Evolutionary conservation across 306 rosid genomes (phyloP), one percentile per base, ranked within the genome.

Genomic region (Corylus avellana): DNA sequence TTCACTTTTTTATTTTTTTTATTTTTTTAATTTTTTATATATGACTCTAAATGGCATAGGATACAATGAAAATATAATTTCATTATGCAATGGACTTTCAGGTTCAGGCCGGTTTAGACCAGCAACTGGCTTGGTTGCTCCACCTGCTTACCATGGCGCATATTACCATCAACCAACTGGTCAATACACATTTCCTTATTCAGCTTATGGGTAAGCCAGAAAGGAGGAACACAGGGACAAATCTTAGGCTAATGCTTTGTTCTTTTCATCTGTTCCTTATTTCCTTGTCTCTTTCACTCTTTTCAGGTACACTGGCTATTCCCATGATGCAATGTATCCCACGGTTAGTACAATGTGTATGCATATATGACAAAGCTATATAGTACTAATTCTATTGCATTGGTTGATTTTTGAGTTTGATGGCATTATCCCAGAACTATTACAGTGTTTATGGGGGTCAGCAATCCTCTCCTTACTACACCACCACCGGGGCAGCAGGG

Each of bases 361-460:
- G 17, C 62, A 51, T 67, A 14, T 14, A 5, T 12, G 70, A 58
- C 70, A 76, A 70, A 55, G n/a, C 17, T 16, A 39, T 44, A 18
- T 32, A 12, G n/a, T 37, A 20, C 50, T 9, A 74, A 78, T 64
- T 80, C 83, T 44, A 20, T 46, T 49, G 25, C 76, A 68, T 77
- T 75, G 75, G 42, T 73, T 75, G 58, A 68, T 32, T 72, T 53
- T 53, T 39, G 39, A 44, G 72, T 59, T 48, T 67, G 51, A 11
- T 67, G 29, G 62, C 42, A 78, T 22, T 78, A 54, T 5, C 79
- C 71, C 91, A 94, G 98, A 89, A 75, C 72, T 92, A 92, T 77
- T 91, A 91, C 57, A 69, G 88, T 86, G 85, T 90, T n/a, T 94
- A 92, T 87, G 97, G 98, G 46, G 90, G 91, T 75, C 97, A 92